phyloP scores from a whole-genome alignment of 768 basidiomycete species.

The Neoboletus magnificus region DNA sequence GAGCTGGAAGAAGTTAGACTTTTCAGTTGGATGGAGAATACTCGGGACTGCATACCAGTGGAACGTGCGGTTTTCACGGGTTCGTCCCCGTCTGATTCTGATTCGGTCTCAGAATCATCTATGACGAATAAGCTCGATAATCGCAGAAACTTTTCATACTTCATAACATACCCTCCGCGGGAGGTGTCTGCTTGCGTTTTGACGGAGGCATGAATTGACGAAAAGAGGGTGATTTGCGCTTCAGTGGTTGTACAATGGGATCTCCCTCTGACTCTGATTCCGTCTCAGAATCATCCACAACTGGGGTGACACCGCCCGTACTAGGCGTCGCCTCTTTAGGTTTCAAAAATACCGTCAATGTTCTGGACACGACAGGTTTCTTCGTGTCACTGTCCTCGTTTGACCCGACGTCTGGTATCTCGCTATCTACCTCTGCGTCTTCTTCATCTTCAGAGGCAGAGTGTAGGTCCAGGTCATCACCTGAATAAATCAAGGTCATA shows the following conservation, averaged over 20 bases:
- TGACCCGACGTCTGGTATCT: conserved; percentile 15
- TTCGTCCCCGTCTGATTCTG: conserved; percentile 36
- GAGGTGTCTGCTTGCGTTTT: conserved; percentile 19
- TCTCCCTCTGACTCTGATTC: conserved; percentile 34
- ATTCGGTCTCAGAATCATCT: conserved; percentile 47
- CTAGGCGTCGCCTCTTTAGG: conserved; percentile 3
- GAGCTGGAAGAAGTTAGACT: neutral
- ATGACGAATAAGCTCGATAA: neutral
- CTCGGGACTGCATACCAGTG: conserved; percentile 18
- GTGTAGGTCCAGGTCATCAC: conserved; percentile 44
- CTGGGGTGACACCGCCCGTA: neutral
- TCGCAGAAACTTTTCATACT: neutral
- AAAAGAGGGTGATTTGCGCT: conserved; percentile 27
- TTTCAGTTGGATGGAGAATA: neutral
- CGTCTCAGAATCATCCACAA: conserved; percentile 27
- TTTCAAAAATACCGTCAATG: conserved; percentile 11
- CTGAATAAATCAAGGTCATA: conserved; percentile 21
- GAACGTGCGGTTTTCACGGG: conserved; percentile 3
- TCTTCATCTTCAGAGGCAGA: conserved; percentile 48
- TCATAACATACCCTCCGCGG: conserved; percentile 16
- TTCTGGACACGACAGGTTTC: conserved; percentile 23
- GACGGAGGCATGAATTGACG: conserved; percentile 3
- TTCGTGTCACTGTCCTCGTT: conserved; percentile 26
- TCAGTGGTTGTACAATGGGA: conserved; percentile 2
- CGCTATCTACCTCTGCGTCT: conserved; percentile 17